Evolutionary conservation across 257 asterid genomes (phyloP), one percentile per base, ranked within the genome.

Genomic region (Solanum habrochaites): DNA sequence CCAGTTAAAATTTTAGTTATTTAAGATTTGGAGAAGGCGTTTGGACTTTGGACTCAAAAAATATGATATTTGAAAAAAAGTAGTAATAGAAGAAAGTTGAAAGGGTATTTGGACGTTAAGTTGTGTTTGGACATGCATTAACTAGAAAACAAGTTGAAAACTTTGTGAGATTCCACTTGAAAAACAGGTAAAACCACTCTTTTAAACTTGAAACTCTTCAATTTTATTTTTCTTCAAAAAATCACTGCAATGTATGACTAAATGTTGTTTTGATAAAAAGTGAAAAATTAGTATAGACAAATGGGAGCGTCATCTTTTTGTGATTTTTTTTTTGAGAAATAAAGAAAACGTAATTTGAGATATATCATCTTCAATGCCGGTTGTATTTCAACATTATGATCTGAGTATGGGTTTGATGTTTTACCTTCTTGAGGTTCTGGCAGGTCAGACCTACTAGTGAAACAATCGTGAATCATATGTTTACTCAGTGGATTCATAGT

Each of bases 381-480:
- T 87, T 87, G 43, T 84, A 71, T 85, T 86, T 85, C 49, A 45
- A 89, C 86, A 84, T 64, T 90, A 83, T 86, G 7, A 74, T 93
- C 94, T 89, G 92, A 89, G 93, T 87, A 88, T 89, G 91, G 47
- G 90, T 93, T 94, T 97, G 93, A 95, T 91, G 91, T 90, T 91
- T 92, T 91, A 89, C 86, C 90, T 90, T 91, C 86, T 89, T 94
- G 98, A 95, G 98, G 98, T 94, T 94, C 88, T 97, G 98, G 92
- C 98, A 97, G 99, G 99, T 97, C 86, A 94, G 99, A 80, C 99
- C 99, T 47, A 97, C 99, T 52, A 97, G 99, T 90, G 99, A 97
- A 92, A 97, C 99, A 86, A 97, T 97, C 86, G 99, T 97, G 87
- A 97, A 97, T 93, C 98, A 97, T 92, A 97, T 97, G 99, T 97